A percentile compares a stretch with the other conserved stretches of the same genome.
Evolutionary conservation across 768 basidiomycete species (phyloP).

Genomic region (Termitomyces sp.): DNA sequence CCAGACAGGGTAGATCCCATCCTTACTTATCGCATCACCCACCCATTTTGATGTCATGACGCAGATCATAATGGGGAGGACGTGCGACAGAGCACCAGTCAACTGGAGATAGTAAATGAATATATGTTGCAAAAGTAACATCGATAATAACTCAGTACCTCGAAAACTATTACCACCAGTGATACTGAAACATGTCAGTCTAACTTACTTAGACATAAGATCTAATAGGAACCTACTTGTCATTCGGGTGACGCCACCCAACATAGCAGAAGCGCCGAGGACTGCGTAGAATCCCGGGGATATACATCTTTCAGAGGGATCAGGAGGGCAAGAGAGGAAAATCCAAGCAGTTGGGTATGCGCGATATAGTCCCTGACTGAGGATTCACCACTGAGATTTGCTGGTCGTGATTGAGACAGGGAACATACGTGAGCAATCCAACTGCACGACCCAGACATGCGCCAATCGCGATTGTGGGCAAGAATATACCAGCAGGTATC

Average conservation of each 20-base stretch:
- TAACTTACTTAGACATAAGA: not conserved
- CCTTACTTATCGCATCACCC: slow-evolving; percentile 64
- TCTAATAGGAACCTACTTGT: slow-evolving; percentile 45
- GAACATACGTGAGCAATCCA: slow-evolving; percentile 59
- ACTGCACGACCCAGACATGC: slow-evolving; percentile 71
- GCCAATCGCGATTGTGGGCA: slow-evolving; percentile 74
- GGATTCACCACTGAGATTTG: not conserved
- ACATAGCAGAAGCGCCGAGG: slow-evolving; percentile 72
- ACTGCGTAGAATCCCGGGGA: slow-evolving; percentile 78
- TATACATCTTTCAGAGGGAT: slow-evolving; percentile 63
- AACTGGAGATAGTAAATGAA: slow-evolving; percentile 36
- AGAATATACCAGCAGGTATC: slow-evolving; percentile 75
- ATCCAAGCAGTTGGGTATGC: slow-evolving; percentile 68
- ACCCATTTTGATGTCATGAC: slow-evolving; percentile 79
- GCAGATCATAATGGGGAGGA: slow-evolving; percentile 79
- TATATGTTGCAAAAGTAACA: not conserved
- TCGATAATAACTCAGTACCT: slow-evolving; percentile 28
- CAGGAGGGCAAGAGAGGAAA: slow-evolving; percentile 70
- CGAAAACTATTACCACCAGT: slow-evolving; percentile 73
- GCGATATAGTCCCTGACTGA: slow-evolving; percentile 63
- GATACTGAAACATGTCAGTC: slow-evolving; percentile 45
- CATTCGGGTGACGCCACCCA: slow-evolving; percentile 76
- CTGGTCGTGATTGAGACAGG: not conserved
- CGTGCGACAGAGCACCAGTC: slow-evolving; percentile 77
- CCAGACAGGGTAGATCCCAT: slow-evolving; percentile 71